A percentile compares a stretch with the other conserved stretches of the same genome.
These are phyloP conservation scores for Mytilinidion resinicola DNA, from an alignment of 495 filamentous ascomycete species.

Conservation along the genomic window DNA sequence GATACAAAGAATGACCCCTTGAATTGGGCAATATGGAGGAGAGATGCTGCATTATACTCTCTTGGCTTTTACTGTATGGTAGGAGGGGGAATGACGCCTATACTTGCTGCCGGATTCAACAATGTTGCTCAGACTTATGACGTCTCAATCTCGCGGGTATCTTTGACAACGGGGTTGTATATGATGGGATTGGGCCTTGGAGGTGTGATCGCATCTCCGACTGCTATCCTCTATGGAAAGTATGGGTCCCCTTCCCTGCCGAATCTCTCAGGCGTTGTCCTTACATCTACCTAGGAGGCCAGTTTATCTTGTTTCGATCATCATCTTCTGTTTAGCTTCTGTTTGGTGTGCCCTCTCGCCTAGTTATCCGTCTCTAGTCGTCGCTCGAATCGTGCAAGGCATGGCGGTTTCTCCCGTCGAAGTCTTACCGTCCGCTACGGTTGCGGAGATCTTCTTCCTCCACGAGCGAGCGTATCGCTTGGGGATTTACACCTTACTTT, in stretches of 20 bases:
- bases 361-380: constrained; percentile 65
- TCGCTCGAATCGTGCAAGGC: constrained; percentile 82
- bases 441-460: constrained; percentile 94
- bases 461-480: constrained; percentile 92
- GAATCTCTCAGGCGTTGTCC: no score
- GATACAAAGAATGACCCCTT: constrained; percentile 86
- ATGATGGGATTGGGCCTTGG: constrained; percentile 93
- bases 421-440: constrained; percentile 86
- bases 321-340: constrained; percentile 68
- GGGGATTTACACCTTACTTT: constrained; percentile 87
- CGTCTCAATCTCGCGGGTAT: constrained; percentile 66
- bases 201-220: constrained; percentile 76
- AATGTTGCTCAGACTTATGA: constrained; percentile 67
- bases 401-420: constrained; percentile 88
- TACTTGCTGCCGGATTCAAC: constrained; percentile 85
- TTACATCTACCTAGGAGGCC: constrained; percentile 45
- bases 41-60: constrained; percentile 75
- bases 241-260: no score
- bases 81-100: constrained; percentile 87
- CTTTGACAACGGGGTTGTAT: constrained; percentile 86
- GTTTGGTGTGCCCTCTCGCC: constrained; percentile 84
- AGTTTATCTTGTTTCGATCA: constrained; percentile 74
- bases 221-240: constrained; percentile 86
- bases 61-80: constrained; percentile 89
- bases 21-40: constrained; percentile 82